Conservation (phyloP, 2,329 filamentous ascomycete genomes). For the Zymoseptoria ardabiliae region DNA sequence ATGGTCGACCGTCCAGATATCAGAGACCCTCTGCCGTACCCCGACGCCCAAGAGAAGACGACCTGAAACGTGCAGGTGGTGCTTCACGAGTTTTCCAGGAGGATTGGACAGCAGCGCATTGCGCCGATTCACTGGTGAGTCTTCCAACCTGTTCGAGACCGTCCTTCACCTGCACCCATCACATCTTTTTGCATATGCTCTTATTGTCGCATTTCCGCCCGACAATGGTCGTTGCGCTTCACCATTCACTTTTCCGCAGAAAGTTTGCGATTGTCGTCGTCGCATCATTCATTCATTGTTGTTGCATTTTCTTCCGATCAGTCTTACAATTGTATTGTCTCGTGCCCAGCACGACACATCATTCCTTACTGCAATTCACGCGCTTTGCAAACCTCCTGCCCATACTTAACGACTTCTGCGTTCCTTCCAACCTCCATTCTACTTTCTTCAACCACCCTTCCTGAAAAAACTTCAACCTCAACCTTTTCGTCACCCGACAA, state of each 20-base stretch:
- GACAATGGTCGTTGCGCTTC: slow-evolving; percentile 1
- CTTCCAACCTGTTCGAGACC: slow-evolving; percentile 1
- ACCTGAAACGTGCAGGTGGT: slow-evolving; percentile 11
- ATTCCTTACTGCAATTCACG: slow-evolving; percentile 6
- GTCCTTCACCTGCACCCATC: neutral
- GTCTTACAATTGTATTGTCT: slow-evolving; percentile 12
- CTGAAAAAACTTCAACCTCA: neutral
- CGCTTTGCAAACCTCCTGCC: slow-evolving; percentile 2
- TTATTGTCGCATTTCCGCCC: slow-evolving; percentile 3
- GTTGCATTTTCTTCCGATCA: slow-evolving; percentile 3
- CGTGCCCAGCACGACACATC: slow-evolving; percentile 2
- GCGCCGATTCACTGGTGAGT: slow-evolving; percentile 1
- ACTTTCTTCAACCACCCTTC: neutral
- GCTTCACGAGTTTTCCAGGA: slow-evolving; percentile 1
- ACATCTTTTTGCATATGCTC: neutral
- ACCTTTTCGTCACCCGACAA: slow-evolving; percentile 2
- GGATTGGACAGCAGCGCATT: slow-evolving; percentile 8
- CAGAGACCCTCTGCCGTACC: slow-evolving; percentile 4
- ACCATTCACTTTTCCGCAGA: neutral
- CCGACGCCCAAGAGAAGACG: slow-evolving; percentile 5
- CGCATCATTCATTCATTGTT: slow-evolving; percentile 4
- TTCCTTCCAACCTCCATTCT: slow-evolving; percentile 5
- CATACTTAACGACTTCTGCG: neutral
- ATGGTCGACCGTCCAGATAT: neutral
- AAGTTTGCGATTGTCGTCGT: slow-evolving; percentile 1